Evolutionary conservation across 2,329 filamentous ascomycete species (phyloP), one percentile per base, ranked within the genome.

Genomic region (Monilinia fructicola): DNA sequence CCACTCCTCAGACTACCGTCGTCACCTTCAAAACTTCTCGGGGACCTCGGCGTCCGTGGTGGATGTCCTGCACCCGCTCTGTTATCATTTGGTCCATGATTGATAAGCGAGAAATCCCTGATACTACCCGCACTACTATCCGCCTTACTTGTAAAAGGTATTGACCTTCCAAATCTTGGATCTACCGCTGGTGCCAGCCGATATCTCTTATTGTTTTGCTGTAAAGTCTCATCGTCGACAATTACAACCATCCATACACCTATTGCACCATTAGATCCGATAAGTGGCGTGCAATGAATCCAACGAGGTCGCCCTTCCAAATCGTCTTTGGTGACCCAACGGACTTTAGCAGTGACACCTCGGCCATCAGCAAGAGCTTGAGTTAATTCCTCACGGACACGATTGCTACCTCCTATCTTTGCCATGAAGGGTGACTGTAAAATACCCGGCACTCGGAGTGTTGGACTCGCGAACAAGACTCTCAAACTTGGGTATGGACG

Each of bases 171-270:
- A 42, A 72, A 73, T 31, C 68, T 73, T 7, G 73, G 73, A 67
- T 76, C 74, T 0, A 76, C 70, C 2, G 75, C 72, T n/a, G 75
- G 75, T 2, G 75, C 73, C 40, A 72, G 67, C 54, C 69, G 72
- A 63, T 71, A 74, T 12, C 69, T 66, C 35, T 69, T 73, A 6
- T 31, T 35, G 48, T 23, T 50, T 4, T 70, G n/a, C 18, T 61
- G 48, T 9, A 67, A 67, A 28, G 66, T 58, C 26, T 90, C 87
- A 64, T 87, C 87, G 69, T 92, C 88, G 4, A 91, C 85, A 18
- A 93, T 81, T 0, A 92, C 83, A 7, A 92, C 82, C 87, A 93
- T 90, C 90, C 90, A 93, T 0, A 92, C 89, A 21, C 90, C 90
- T 0, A 93, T 85, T 4, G 84, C 80, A 1, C 88, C 87, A 69